These are phyloP conservation scores for Xerophyta viscosa DNA, from an alignment of 106 monocot genomes.

Conservation along the genomic window DNA sequence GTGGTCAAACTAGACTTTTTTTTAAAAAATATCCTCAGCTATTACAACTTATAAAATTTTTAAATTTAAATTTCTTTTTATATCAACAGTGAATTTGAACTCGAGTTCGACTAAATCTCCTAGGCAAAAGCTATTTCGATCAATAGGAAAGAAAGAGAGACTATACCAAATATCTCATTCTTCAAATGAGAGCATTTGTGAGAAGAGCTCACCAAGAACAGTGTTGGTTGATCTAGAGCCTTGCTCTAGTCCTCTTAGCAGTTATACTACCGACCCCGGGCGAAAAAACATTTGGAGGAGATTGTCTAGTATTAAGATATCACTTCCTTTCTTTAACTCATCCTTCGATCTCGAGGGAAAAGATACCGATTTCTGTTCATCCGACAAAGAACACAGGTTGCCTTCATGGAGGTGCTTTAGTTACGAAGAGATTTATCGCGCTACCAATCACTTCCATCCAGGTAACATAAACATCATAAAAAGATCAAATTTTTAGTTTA, in stretches of 20 bases:
- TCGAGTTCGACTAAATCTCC: not conserved
- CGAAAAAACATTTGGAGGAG: conserved; percentile 26
- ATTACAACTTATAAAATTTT: no score
- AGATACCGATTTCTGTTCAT: conserved; percentile 16
- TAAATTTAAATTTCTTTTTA: no score
- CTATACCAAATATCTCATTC: conserved; percentile 9
- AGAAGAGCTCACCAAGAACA: conserved; percentile 36
- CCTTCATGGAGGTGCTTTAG: conserved; percentile 58
- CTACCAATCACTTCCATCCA: conserved; percentile 46
- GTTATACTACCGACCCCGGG: not conserved
- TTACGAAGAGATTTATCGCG: conserved; percentile 45
- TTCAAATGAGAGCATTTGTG: conserved; percentile 8
- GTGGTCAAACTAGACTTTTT: no score
- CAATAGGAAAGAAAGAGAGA: conserved; percentile 20
- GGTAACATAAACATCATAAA: conserved; percentile 18
- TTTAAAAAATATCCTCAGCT: no score
- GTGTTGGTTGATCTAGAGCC: conserved; percentile 23
- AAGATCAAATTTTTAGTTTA: no score
- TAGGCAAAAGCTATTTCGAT: conserved; percentile 19
- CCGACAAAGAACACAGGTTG: conserved; percentile 18
- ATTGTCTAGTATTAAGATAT: conserved; percentile 23
- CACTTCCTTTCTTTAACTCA: conserved; percentile 27
- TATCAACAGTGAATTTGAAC: no score
- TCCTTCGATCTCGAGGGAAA: conserved; percentile 6
- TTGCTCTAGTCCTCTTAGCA: conserved; percentile 21